phyloP scores from a whole-genome alignment of 2,329 filamentous ascomycete species.

The Colletotrichum phormii region DNA sequence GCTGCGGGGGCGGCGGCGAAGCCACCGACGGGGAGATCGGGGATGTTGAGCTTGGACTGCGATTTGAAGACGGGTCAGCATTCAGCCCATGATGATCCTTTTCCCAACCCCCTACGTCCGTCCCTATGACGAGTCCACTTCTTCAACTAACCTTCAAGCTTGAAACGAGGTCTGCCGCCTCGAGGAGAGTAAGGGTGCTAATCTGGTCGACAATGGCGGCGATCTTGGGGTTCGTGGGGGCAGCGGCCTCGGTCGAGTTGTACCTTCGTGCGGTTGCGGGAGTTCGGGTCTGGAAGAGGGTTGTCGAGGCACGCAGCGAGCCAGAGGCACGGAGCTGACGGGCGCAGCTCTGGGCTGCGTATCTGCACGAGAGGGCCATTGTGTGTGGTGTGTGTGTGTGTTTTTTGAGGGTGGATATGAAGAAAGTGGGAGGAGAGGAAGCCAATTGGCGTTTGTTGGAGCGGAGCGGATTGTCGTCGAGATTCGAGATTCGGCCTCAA shows the following conservation, averaged over 20 bases:
- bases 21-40: constrained; percentile 93
- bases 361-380: constrained; percentile 74
- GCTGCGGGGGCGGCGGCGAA: constrained; percentile 74
- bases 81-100: constrained; percentile 11
- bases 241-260: constrained; percentile 83
- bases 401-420: neutral
- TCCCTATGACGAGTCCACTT: neutral
- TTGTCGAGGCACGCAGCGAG: constrained; percentile 58
- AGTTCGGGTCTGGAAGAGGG: constrained; percentile 60
- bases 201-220: constrained; percentile 96
- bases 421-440: neutral
- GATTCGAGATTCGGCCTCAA: constrained; percentile 27
- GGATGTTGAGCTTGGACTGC: constrained; percentile 94
- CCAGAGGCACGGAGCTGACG: constrained; percentile 67
- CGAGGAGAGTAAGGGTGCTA: constrained; percentile 95
- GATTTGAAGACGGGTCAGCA: constrained; percentile 14
- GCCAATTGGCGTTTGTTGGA: constrained; percentile 29
- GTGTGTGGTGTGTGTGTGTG: constrained; percentile 40
- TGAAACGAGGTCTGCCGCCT: constrained; percentile 95
- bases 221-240: constrained; percentile 86
- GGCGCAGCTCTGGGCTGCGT: constrained; percentile 73
- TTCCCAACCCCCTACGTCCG: neutral
- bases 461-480: constrained; percentile 21
- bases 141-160: constrained; percentile 82
- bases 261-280: constrained; percentile 75